Evolutionary conservation across 345 rosid species (phyloP).

Genomic region (Ceriops zippeliana): DNA sequence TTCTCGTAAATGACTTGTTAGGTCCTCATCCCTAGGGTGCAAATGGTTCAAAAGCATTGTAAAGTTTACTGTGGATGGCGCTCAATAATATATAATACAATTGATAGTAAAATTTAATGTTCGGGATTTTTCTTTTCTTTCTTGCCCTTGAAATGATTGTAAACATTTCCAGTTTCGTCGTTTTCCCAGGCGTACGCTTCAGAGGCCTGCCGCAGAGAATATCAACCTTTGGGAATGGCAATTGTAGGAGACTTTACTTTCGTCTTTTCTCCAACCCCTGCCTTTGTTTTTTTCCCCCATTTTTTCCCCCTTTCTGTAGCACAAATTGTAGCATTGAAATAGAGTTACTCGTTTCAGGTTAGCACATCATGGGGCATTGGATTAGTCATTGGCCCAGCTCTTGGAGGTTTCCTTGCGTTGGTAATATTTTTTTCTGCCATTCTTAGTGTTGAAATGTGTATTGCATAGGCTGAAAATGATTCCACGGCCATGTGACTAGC

Average conservation of each 20-base stretch:
- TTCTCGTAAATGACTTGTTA: neutral
- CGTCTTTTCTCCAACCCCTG: neutral
- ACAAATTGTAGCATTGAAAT: neutral
- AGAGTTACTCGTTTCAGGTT: slow-evolving; percentile 37
- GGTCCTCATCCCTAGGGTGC: neutral
- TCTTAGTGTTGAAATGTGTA: neutral
- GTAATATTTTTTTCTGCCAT: slow-evolving; percentile 27
- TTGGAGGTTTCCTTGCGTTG: slow-evolving; percentile 86
- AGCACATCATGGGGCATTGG: slow-evolving; percentile 82
- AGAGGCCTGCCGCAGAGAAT: slow-evolving; percentile 63
- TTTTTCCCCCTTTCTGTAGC: neutral
- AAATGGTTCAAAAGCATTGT: neutral
- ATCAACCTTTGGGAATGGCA: slow-evolving; percentile 69
- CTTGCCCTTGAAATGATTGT: neutral
- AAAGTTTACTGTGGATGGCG: too few relatives aligned
- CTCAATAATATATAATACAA: too few relatives aligned
- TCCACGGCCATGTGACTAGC: neutral
- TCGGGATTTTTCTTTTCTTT: too few relatives aligned
- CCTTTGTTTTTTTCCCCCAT: too few relatives aligned
- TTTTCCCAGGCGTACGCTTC: slow-evolving; percentile 70
- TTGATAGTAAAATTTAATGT: too few relatives aligned
- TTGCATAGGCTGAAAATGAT: too few relatives aligned
- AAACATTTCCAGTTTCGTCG: neutral
- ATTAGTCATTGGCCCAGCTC: slow-evolving; percentile 71
- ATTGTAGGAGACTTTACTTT: slow-evolving; percentile 42